Evolutionary conservation across 495 filamentous ascomycete species (phyloP), one percentile per base, ranked within the genome.

Genomic region (Penicillium lividum): DNA sequence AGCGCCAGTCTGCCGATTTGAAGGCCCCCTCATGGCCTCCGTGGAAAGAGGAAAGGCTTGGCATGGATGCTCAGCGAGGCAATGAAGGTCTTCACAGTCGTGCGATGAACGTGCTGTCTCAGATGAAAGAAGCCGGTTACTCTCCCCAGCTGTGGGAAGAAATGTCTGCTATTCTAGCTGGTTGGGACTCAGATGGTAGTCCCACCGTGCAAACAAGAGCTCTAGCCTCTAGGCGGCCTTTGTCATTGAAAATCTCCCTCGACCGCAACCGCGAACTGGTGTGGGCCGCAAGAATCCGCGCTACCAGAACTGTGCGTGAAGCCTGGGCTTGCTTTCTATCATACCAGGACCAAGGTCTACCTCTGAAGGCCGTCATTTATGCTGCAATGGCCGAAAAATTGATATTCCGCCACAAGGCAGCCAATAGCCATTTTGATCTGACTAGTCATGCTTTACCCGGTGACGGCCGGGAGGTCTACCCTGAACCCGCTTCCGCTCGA

Each of bases 321-420:
- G 89, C 88, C 10, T 91, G 89, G 89, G 82, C 80, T 15, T 84
- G 83, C 55, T 91, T 90, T 65, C 64, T 86, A 8, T 77, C 82
- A 0, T 85, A 76, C 46, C 75, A 82, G 59, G 71, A 80, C 31
- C 68, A 64, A 27, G 63, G 65, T 16, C 59, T 73, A 44, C 61
- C 67, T 30, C 66, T 69, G 3, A 71, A 62, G 46, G 56, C 61
- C 2, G 67, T 69, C 28, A 73, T 86, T 1, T 88, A 84, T 64
- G 64, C 74, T 50, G 84, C 81, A 31, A 88, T 90, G 78, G 80
- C 84, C 30, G 76, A 80, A 56, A 89, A 87, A 58, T 59, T 89
- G 7, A 66, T 84, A 13, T 77, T 75, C 22, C 61, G 74, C 52
- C 59, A 70, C 66, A 65, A 73, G 61, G 50, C 67, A 49, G 40